Evolutionary conservation across 2,329 filamentous ascomycete genomes (phyloP), one percentile per base, ranked within the genome.

Genomic region (Colletotrichum sp.): DNA sequence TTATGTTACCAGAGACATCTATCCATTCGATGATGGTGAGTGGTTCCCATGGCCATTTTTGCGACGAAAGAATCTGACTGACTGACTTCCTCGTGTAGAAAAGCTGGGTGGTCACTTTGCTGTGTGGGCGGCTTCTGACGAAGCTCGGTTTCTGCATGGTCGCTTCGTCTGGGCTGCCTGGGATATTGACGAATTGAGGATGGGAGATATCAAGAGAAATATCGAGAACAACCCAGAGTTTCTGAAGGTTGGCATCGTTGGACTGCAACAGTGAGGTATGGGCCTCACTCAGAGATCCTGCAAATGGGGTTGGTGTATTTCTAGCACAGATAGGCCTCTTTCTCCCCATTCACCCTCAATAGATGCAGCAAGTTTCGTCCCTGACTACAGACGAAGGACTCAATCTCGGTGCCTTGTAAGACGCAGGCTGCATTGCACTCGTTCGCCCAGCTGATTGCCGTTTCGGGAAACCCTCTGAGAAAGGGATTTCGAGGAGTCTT

Each of bases 141-240:
- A 87, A 73, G 86, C 86, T 3, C 73, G 70, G 9, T 86, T 87
- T 67, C 75, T 88, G 28, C 85, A 84, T 60, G 83, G 84, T 6
- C 85, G 84, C 32, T 84, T 84, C 43, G 79, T 85, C 5, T 85
- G 83, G 81, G 80, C 83, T 8, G 81, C 82, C n/a, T 88, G 86
- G 86, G 86, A 88, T 77, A 81, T 86, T 2, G 80, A 85, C 25
- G 85, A 87, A 76, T 69, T 87, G n/a, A 76, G 64, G n/a, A 68
- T 43, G 7, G 78, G 78, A 2, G 62, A 69, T 2, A 69, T 76
- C 13, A 56, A 70, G 71, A 77, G 39, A 55, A 43, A 13, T 43
- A 60, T 81, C 27, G 66, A 75, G 6, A 69, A 66, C 12, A 70
- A 80, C 30, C 66, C 66, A 6, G 48, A 78, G 34, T 80, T 75